phyloP scores from a whole-genome alignment of 768 basidiomycete genomes.

The Suillus americanus region DNA sequence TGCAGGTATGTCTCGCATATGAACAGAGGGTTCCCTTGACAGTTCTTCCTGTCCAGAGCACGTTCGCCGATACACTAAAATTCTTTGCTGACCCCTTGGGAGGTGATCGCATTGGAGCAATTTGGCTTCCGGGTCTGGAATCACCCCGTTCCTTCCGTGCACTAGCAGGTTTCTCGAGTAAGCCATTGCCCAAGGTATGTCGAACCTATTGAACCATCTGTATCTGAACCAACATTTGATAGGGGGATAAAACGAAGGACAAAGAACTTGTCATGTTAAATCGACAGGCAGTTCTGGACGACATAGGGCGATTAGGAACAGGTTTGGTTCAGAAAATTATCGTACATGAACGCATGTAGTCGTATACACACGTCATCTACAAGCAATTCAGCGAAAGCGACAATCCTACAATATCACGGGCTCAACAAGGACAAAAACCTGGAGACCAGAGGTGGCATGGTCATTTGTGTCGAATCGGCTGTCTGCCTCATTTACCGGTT shows the following conservation, averaged over 20 bases:
- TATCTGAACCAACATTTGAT: conserved; percentile 9
- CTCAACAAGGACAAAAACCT: neutral
- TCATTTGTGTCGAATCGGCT: neutral
- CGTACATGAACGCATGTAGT: conserved; percentile 11
- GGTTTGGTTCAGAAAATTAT: conserved; percentile 59
- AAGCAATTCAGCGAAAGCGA: neutral
- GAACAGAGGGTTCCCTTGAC: neutral
- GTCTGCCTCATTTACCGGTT: neutral
- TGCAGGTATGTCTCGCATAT: conserved; percentile 53
- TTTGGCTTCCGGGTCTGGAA: conserved; percentile 81
- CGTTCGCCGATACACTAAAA: conserved; percentile 74
- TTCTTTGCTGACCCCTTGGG: conserved; percentile 86
- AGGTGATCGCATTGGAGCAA: conserved; percentile 72
- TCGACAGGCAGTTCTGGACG: conserved; percentile 60
- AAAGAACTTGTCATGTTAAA: conserved; percentile 69
- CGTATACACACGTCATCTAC: neutral
- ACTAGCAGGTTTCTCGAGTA: conserved; percentile 76
- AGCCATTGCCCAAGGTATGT: conserved; percentile 44
- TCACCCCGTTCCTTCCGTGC: conserved; percentile 72
- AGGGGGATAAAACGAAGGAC: conserved; percentile 40
- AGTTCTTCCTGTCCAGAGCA: conserved; percentile 41
- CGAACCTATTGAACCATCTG: neutral
- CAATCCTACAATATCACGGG: neutral
- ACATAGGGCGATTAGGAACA: conserved; percentile 74
- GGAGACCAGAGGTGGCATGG: neutral